A percentile compares a stretch with the other conserved stretches of the same genome.
Evolutionary conservation across 805 yeast species (phyloP).

Genomic region (Metschnikowia shivogae): DNA sequence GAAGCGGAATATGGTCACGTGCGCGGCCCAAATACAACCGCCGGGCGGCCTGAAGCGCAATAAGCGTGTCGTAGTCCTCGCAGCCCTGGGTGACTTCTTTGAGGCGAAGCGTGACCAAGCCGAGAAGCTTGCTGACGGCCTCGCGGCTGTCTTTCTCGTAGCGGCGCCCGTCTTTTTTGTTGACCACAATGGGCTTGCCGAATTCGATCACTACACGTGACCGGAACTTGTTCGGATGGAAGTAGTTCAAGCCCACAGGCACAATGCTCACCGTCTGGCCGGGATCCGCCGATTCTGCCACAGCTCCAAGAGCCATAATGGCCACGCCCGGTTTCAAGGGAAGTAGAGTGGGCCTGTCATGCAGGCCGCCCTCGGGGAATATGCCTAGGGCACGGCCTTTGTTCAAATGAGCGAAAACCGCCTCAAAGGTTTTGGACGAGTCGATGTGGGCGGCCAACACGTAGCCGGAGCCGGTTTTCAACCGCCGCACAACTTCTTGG

Average conservation of each 20-base stretch:
- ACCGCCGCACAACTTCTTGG: conserved; percentile 12
- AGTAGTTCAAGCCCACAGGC: conserved; percentile 42
- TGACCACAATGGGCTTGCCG: conserved; percentile 39
- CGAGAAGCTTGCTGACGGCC: conserved; percentile 27
- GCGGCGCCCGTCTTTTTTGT: conserved; percentile 23
- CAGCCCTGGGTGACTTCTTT: conserved; percentile 40
- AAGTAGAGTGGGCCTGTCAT: conserved; percentile 38
- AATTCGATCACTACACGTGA: conserved; percentile 41
- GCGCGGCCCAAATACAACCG: conserved; percentile 34
- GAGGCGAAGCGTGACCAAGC: conserved; percentile 29
- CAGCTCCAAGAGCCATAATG: conserved; percentile 42
- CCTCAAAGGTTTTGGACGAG: conserved; percentile 31
- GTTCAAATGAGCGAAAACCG: conserved; percentile 37
- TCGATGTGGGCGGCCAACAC: conserved; percentile 40
- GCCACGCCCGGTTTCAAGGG: conserved; percentile 45
- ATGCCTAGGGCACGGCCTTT: conserved; percentile 34
- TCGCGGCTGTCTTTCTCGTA: conserved; percentile 27
- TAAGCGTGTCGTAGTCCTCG: conserved; percentile 39
- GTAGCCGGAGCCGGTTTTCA: conserved; percentile 27
- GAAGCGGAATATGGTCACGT: conserved; percentile 34
- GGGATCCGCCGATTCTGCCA: conserved; percentile 25
- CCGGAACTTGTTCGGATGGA: conserved; percentile 40
- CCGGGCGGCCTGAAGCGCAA: conserved; percentile 41
- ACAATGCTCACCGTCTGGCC: conserved; percentile 25
- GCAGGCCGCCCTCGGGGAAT: conserved; percentile 45